Conservation (phyloP, 2,329 filamentous ascomycete genomes). For the Simplicillium sp. region DNA sequence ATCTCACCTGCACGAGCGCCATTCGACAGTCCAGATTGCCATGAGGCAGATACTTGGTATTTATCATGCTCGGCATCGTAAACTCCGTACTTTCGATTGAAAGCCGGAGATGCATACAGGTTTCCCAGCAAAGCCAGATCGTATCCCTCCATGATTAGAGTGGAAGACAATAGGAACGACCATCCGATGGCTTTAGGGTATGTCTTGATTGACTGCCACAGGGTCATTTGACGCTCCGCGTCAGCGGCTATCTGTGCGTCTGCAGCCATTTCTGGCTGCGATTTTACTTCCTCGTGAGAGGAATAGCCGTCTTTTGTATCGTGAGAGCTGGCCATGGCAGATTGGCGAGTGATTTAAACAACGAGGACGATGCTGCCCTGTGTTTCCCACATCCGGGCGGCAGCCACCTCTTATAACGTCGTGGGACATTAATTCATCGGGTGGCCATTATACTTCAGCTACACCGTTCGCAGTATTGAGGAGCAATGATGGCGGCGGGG, state of each 20-base stretch:
- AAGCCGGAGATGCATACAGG: conserved; percentile 36
- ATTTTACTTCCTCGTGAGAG: conserved; percentile 15
- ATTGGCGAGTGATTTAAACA: too few relatives aligned
- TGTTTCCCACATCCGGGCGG: too few relatives aligned
- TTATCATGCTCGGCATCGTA: conserved; percentile 20
- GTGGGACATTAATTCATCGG: too few relatives aligned
- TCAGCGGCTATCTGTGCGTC: conserved; percentile 31
- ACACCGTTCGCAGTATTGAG: too few relatives aligned
- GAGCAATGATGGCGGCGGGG: too few relatives aligned
- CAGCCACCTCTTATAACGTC: too few relatives aligned
- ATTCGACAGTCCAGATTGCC: conserved; percentile 48
- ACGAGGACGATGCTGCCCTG: too few relatives aligned
- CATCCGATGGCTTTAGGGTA: conserved; percentile 38
- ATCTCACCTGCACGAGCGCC: conserved; percentile 45
- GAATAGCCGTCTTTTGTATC: neutral
- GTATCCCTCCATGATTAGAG: conserved; percentile 42
- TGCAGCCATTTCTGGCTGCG: conserved; percentile 15
- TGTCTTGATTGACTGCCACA: conserved; percentile 27
- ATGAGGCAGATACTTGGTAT: conserved; percentile 40
- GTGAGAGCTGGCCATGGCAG: too few relatives aligned
- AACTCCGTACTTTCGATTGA: conserved; percentile 35
- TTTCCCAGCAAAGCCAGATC: conserved; percentile 39
- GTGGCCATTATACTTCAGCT: too few relatives aligned
- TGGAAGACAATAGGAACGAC: conserved; percentile 34
- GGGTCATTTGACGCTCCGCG: conserved; percentile 30